Evolutionary conservation across 495 filamentous ascomycete genomes (phyloP).

Genomic region (Penicillium coffeae): DNA sequence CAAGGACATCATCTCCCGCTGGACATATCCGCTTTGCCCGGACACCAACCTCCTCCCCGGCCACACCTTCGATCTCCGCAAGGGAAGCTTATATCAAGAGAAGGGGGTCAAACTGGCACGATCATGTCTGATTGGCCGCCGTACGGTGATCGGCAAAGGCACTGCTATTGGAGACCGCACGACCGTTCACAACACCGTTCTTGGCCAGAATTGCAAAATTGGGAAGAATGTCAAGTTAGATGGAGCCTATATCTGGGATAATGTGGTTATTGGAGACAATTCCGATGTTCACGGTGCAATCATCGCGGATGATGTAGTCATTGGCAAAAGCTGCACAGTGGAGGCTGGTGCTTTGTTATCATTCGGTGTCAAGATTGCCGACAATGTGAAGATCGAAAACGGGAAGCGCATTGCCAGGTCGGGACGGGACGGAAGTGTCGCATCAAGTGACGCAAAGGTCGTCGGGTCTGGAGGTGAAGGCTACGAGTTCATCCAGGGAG

Average conservation of each 20-base stretch:
- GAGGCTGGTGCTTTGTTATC: conserved; percentile 74
- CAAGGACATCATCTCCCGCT: conserved; percentile 78
- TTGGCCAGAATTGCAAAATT: conserved; percentile 81
- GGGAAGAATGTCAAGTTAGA: conserved; percentile 77
- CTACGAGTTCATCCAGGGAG: conserved; percentile 46
- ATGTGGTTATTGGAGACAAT: conserved; percentile 68
- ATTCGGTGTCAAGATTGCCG: conserved; percentile 67
- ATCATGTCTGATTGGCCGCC: conserved; percentile 60
- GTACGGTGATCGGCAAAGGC: conserved; percentile 68
- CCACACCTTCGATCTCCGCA: conserved; percentile 67
- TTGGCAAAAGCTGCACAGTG: conserved; percentile 68
- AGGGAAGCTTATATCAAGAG: conserved; percentile 66
- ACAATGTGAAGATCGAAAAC: conserved; percentile 50
- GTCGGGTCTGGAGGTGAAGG: conserved; percentile 46
- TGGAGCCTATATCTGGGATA: conserved; percentile 88
- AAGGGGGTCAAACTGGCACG: conserved; percentile 68
- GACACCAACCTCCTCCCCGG: conserved; percentile 78
- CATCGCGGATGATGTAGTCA: conserved; percentile 61
- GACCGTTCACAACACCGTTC: conserved; percentile 63
- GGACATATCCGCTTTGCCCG: conserved; percentile 91
- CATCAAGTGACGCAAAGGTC: conserved; percentile 46
- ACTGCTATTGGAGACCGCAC: conserved; percentile 72
- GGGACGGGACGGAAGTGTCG: conserved; percentile 43
- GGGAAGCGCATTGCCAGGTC: conserved; percentile 54
- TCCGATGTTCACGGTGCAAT: conserved; percentile 68